Base-by-base conservation (phyloP, 495 filamentous ascomycete species). In the Viridothelium virens region DNA sequence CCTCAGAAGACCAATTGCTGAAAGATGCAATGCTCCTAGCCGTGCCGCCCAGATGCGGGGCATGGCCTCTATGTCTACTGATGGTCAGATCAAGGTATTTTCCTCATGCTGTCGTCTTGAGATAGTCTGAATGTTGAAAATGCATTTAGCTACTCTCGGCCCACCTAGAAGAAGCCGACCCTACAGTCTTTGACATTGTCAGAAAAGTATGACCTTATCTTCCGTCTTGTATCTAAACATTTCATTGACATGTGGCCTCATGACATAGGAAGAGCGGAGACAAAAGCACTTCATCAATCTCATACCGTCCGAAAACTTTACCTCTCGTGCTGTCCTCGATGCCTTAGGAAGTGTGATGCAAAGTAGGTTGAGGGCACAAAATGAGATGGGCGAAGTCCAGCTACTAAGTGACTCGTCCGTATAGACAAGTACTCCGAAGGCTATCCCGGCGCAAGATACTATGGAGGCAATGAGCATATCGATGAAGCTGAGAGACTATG, bases 351-450 rank as follows among this genome's bases (percentile, higher is more conserved):
- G 92, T 82, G 89, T 95, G 36, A 98, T 98, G 94, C 93, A 98
- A 80, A 98, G 91, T 94, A 80, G 63, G 88, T 61, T 62, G 48
- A 37, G 2, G 48, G 48, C 68, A 48, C 14, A 36, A 46, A 2
- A 67, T 14, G 12, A 53, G 11, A 74, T 63, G 70, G 48, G 66
- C 63, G 38, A 70, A 25, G 25, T 25, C 39, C 63, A 59, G 16
- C 38, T 50, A 62, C 64, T 36, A 59, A 59, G 31, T 18, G 18
- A 37, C n/a, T 11, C 37, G 34, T 11, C 14, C 38, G 34, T 31
- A n/a, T 74, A 93, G 91, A 98, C 73, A 98, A 98, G 76, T 98
- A 98, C 80, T 97, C 95, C 6, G 94, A 98, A 77, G 94, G 94
- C 48, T 98, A 98, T 71, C 94, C 94, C 61, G 95, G 94, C 62